Evolutionary conservation across 345 rosid genomes (phyloP).

Genomic region (Citrus medica): DNA sequence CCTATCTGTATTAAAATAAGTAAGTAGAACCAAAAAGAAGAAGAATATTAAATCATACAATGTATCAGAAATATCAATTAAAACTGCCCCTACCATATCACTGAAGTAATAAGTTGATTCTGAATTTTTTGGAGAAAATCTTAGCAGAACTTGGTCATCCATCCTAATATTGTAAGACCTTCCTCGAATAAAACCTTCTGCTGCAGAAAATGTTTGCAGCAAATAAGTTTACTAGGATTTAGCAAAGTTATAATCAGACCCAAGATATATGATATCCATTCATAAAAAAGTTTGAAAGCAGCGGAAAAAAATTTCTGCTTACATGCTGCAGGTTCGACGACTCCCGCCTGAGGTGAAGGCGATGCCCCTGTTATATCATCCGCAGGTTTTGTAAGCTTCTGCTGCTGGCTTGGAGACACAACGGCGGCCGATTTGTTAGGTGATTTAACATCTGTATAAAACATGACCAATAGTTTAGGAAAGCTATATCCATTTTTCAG

Average conservation of each 20-base stretch:
- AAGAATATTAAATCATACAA: background rate
- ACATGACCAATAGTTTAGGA: conserved; percentile 17
- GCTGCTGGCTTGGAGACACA: conserved; percentile 43
- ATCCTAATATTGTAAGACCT: conserved; percentile 96
- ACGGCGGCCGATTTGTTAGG: conserved; percentile 35
- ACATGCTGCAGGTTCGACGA: conserved; percentile 62
- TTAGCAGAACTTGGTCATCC: conserved; percentile 86
- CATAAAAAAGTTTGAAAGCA: background rate
- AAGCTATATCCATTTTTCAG: background rate
- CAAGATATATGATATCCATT: conserved; percentile 11
- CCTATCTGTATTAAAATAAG: conserved; percentile 62
- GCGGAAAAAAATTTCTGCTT: conserved; percentile 24
- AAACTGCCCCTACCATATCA: conserved; percentile 60
- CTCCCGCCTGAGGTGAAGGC: conserved; percentile 32
- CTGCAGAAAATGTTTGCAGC: conserved; percentile 59
- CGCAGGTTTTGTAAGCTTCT: conserved; percentile 37
- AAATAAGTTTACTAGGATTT: conserved; percentile 36
- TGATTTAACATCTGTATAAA: conserved; percentile 37
- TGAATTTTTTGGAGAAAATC: conserved; percentile 89
- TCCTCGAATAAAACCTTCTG: conserved; percentile 91
- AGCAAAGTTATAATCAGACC: conserved; percentile 14
- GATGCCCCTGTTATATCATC: conserved; percentile 40
- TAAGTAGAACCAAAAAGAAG: conserved; percentile 12
- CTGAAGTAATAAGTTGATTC: conserved; percentile 93
- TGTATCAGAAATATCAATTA: conserved; percentile 3